Conservation (phyloP, 2,329 filamentous ascomycete species). For the Cercospora brassicicola region DNA sequence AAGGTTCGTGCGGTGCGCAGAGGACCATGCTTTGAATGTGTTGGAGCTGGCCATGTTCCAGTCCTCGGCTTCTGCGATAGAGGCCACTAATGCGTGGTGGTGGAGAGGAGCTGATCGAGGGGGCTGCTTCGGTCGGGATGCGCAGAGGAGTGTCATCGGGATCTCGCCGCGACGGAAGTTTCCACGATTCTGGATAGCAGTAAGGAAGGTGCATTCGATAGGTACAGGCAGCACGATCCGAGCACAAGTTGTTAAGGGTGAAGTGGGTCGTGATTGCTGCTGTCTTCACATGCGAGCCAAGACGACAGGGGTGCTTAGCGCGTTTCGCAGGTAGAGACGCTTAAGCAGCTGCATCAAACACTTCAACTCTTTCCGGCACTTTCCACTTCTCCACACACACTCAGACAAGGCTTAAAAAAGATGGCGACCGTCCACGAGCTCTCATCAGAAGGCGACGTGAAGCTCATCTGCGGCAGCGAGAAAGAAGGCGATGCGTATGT, state of each 20-base stretch:
- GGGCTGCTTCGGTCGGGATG: no score
- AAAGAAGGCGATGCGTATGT: background rate
- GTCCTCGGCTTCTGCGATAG: background rate
- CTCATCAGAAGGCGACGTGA: slow-evolving; percentile 41
- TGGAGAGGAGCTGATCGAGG: background rate
- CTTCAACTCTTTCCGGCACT: background rate
- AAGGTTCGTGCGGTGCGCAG: no score
- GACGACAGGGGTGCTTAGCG: background rate
- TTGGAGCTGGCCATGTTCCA: background rate
- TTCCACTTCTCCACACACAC: background rate
- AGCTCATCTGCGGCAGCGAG: background rate
- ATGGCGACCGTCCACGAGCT: slow-evolving; percentile 24
- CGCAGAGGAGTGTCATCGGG: no score
- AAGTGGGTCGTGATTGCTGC: background rate
- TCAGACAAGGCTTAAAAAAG: background rate
- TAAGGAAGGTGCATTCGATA: no score
- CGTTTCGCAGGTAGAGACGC: background rate
- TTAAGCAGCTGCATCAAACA: background rate
- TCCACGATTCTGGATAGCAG: no score
- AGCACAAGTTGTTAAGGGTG: background rate
- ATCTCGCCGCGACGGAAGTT: no score
- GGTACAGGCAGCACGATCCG: no score
- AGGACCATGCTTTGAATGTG: background rate
- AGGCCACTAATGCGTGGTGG: background rate
- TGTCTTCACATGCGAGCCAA: background rate